Evolutionary conservation across 805 yeast genomes (phyloP), one percentile per base, ranked within the genome.

Genomic region (Blastobotrys robertii): DNA sequence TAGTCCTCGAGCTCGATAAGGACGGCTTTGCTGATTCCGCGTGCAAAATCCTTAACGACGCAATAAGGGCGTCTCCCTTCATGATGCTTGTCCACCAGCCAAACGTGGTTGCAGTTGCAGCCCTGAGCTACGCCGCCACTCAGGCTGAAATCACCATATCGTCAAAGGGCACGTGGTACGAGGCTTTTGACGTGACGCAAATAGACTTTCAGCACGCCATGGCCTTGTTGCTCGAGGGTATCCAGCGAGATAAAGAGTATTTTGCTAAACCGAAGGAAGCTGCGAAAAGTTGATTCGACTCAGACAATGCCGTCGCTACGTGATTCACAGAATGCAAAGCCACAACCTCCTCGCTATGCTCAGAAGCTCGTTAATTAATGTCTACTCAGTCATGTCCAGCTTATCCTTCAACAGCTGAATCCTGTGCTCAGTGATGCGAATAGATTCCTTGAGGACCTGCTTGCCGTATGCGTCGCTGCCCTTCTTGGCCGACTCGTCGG

Each of bases 381-480:
- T 35, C 11, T 28, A 28, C 40, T 29, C 42, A 31, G 14, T 15
- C 11, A 45, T 19, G 9, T 38, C 38, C n/a, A 51, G 37, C 34
- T 37, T 42, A 38, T 51, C 44, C 42, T 52, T 56, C 38, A 72
- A 51, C 12, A 59, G 60, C 22, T 65, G 64, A 36, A 74, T 52
- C 42, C 73, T 61, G 45, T 55, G 42, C 50, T 72, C 73, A 33
- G 76, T 65, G 34, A 73, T 56, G 37, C 57, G 58, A 13, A 76
- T 65, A 37, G 72, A 65, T 50, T 75, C 78, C 35, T 60, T 57
- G 14, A 74, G 46, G 42, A 74, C 76, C 52, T 72, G 76, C 34
- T 61, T 53, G 12, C 59, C 55, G 48, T 63, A 62, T 22, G 48
- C 42, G 34, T 50, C 52, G 1, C 53, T 19, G 25, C 31, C 41